Base-by-base conservation (phyloP, 2,329 filamentous ascomycete genomes). In the Shiraia sp. region DNA sequence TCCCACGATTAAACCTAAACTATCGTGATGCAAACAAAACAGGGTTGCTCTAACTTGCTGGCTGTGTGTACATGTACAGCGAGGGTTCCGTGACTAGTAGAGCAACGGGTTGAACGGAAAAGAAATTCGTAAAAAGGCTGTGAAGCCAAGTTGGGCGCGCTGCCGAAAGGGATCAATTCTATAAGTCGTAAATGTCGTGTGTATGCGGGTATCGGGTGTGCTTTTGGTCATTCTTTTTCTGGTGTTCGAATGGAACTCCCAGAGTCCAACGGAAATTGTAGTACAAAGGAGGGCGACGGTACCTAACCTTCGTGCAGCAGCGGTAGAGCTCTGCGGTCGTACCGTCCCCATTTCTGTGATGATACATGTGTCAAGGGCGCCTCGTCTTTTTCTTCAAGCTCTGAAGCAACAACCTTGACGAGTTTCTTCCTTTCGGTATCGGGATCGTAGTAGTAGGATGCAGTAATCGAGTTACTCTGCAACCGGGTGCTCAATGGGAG, bases 401-500 rank as follows among this genome's bases (percentile, higher is more conserved):
- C 39, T 27, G 45, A 38, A 7, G 31, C 22, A 6, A 35, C 36
- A 3, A 39, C 13, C n/a, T 46, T 29, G 32, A 57, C 51, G 22
- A 61, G 30, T 35, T 63, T 66, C 54, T 61, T 67, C 49, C 59
- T 67, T 41, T 68, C 64, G 3, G 55, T 40, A 31, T 68, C 63
- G 6, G 66, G 66, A 35, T 68, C 62, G 41, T 69, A 69, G 37
- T 52, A 55, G 40, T 68, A 68, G 24, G 58, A 53, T 9, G 68
- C 71, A 10, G 66, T 72, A 23, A 79, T 69, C 53, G 62, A 74
- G 59, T 78, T 77, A n/a, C 74, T 79, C 54, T 77, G 72, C 29
- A 72, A 72, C 12, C 75, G 72, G 3, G 78, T 79, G 45, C 75
- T 80, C 40, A 86, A 71, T 6, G 82, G 82, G 3, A 85, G 71